Percentiles rank a stretch among this genome's conserved stretches.
phyloP scores from a whole-genome alignment of 2,329 filamentous ascomycete genomes.

The Aspergillus sp. region DNA sequence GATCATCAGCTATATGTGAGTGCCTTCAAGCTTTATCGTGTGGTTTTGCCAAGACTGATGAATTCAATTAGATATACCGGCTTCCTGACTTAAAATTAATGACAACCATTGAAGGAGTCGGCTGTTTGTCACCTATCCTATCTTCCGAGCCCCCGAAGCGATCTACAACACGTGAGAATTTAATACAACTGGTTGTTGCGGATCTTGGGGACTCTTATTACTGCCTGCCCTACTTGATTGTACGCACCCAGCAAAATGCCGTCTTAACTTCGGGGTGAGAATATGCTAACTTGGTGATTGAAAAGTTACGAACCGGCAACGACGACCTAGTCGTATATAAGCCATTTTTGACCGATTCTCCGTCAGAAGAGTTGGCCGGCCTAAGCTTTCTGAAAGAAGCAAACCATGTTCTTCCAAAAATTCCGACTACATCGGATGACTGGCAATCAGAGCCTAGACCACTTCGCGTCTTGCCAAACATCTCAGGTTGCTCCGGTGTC shows the following conservation, averaged over 20 bases:
- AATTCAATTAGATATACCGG: constrained; percentile 63
- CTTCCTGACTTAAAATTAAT: constrained; percentile 72
- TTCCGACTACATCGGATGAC: constrained; percentile 39
- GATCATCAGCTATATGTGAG: constrained; percentile 74
- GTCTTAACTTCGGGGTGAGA: neutral
- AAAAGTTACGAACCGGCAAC: constrained; percentile 70
- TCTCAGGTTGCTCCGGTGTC: constrained; percentile 78
- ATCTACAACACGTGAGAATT: constrained; percentile 67
- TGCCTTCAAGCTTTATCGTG: constrained; percentile 16
- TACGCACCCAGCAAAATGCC: constrained; percentile 44
- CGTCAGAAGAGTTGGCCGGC: constrained; percentile 23
- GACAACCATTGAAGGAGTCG: constrained; percentile 73
- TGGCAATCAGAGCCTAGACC: constrained; percentile 39
- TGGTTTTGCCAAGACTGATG: neutral
- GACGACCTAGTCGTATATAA: constrained; percentile 88
- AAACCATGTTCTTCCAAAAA: constrained; percentile 66
- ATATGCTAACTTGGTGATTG: constrained; percentile 7
- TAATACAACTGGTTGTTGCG: constrained; percentile 79
- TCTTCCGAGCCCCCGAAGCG: constrained; percentile 71
- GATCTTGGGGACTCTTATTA: constrained; percentile 76
- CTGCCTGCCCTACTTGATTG: constrained; percentile 76
- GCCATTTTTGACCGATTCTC: constrained; percentile 59
- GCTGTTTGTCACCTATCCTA: constrained; percentile 74
- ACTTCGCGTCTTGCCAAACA: constrained; percentile 44
- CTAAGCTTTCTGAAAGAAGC: constrained; percentile 75